A percentile compares a stretch with the other conserved stretches of the same genome.
Conservation (phyloP, 2,329 filamentous ascomycete genomes). For the Fusarium multiceps region DNA sequence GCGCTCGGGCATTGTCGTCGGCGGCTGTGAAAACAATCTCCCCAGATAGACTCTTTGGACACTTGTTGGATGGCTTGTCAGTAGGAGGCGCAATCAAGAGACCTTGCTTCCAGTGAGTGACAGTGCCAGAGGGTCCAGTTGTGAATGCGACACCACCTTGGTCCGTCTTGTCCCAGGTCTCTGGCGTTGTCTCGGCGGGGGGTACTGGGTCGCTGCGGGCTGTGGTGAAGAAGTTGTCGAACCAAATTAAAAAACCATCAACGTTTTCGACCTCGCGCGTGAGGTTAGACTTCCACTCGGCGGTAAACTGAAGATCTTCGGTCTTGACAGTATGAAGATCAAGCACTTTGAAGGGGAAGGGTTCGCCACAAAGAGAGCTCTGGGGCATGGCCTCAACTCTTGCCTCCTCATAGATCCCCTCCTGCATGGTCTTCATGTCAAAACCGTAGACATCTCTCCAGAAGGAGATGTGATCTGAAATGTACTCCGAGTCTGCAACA, state of each 20-base stretch:
- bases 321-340: constrained; percentile 79
- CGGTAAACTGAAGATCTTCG: constrained; percentile 80
- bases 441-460: constrained; percentile 97
- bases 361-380: constrained; percentile 67
- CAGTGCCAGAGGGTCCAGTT: constrained; percentile 79
- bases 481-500: constrained; percentile 79
- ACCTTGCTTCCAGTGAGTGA: constrained; percentile 93
- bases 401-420: constrained; percentile 83
- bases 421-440: constrained; percentile 91
- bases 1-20: constrained; percentile 73
- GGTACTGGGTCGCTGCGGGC: constrained; percentile 64
- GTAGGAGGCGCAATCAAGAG: constrained; percentile 76
- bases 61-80: constrained; percentile 57
- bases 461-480: constrained; percentile 81
- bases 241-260: constrained; percentile 94
- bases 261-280: constrained; percentile 72
- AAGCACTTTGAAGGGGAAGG: constrained; percentile 77
- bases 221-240: constrained; percentile 90
- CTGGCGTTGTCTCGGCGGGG: constrained; percentile 64
- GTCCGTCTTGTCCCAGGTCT: constrained; percentile 68
- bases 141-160: constrained; percentile 83
- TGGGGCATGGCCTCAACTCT: constrained; percentile 78
- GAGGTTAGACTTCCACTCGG: constrained; percentile 72
- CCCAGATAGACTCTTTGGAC: constrained; percentile 71
- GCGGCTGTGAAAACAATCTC: constrained; percentile 77